A percentile compares a stretch with the other conserved stretches of the same genome.
Evolutionary conservation across 371 early-diverging fungal species (phyloP).

Genomic region (Mucor velutinosus): DNA sequence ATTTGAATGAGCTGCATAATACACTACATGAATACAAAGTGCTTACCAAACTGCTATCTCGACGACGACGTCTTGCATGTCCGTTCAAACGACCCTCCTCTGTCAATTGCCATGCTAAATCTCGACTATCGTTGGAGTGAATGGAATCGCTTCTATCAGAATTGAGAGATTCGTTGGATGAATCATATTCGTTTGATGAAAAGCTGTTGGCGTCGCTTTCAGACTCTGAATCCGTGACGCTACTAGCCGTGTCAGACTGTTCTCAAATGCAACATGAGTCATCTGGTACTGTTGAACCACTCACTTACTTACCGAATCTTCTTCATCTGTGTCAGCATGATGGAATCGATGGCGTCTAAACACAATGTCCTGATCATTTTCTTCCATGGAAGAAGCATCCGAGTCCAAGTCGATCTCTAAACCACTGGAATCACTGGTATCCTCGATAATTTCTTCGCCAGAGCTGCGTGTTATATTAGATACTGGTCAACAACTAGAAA

Average conservation of each 20-base stretch:
- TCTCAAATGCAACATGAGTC: neutral
- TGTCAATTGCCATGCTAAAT: slow-evolving; percentile 22
- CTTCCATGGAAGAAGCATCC: slow-evolving; percentile 26
- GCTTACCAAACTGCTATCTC: neutral
- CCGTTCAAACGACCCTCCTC: slow-evolving; percentile 15
- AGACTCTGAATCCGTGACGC: slow-evolving; percentile 1
- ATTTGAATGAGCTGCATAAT: neutral
- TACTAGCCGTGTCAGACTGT: neutral
- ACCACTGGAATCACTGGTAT: neutral
- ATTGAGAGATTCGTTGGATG: slow-evolving; percentile 14
- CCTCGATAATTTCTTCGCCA: slow-evolving; percentile 15
- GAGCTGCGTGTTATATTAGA: neutral
- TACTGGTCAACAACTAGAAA: too few species aligned
- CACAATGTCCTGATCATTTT: slow-evolving; percentile 24
- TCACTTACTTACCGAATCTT: slow-evolving; percentile 5
- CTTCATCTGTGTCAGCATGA: slow-evolving; percentile 23
- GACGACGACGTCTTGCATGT: neutral
- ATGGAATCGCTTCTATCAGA: slow-evolving; percentile 21
- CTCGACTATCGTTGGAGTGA: slow-evolving; percentile 15
- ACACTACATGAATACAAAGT: neutral
- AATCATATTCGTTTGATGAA: slow-evolving; percentile 16
- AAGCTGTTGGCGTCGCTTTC: neutral
- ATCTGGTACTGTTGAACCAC: neutral
- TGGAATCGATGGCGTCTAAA: slow-evolving; percentile 23
- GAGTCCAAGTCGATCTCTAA: slow-evolving; percentile 19